Evolutionary conservation across 345 rosid species (phyloP).

Genomic region (Microthlaspi erraticum): DNA sequence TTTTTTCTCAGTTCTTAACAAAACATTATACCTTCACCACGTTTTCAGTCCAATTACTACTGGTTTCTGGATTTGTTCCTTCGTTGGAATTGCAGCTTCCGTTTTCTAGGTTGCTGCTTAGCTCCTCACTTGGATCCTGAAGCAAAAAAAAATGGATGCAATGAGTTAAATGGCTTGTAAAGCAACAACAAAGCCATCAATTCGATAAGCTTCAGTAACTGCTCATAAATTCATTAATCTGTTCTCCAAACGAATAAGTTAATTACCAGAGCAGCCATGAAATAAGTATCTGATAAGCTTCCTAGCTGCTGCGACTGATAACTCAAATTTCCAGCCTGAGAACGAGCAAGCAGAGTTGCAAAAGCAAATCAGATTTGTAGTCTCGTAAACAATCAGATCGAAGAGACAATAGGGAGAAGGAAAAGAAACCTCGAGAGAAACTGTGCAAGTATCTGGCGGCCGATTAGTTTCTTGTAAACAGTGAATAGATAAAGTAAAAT

Average conservation of each 20-base stretch:
- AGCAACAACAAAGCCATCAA: conserved; percentile 17
- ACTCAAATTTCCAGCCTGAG: conserved; percentile 7
- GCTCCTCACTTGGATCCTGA: conserved; percentile 41
- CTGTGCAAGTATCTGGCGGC: not conserved
- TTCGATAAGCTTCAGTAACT: not conserved
- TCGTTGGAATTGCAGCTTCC: conserved; percentile 33
- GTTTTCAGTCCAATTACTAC: conserved; percentile 8
- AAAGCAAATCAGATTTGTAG: conserved; percentile 4
- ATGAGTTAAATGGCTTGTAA: not conserved
- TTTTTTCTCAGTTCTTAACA: not conserved
- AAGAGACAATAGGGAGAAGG: not conserved
- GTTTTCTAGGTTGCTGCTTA: conserved; percentile 32
- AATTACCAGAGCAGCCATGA: conserved; percentile 39
- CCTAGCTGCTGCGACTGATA: not conserved
- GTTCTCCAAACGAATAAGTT: conserved; percentile 1
- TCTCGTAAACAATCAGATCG: not conserved
- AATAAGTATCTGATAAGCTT: conserved; percentile 21
- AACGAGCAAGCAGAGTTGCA: not conserved
- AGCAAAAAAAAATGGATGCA: not conserved
- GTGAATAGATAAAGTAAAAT: not conserved
- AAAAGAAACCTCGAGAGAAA: not conserved
- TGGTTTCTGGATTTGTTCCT: conserved; percentile 29
- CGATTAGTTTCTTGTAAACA: not conserved
- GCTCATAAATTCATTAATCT: not conserved
- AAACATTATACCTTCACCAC: conserved; percentile 30